Evolutionary conservation across 495 filamentous ascomycete genomes (phyloP).

Genomic region (Podospora anserina): DNA sequence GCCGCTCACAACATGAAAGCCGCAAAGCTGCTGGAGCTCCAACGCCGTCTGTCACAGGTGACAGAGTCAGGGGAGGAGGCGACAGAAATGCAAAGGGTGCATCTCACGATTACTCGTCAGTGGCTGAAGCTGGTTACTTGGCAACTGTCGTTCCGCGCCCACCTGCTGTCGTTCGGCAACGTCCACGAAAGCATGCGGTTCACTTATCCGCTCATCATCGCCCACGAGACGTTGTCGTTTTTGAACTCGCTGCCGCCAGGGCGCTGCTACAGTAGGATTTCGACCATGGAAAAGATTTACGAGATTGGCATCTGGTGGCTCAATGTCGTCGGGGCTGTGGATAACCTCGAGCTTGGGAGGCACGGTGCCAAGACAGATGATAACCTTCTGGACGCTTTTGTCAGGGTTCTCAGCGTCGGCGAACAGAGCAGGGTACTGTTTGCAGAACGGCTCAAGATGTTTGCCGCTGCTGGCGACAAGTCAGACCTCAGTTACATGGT

Average conservation of each 20-base stretch:
- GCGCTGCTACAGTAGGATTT: conserved; percentile 1
- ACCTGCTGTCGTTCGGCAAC: conserved; percentile 52
- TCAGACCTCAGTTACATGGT: background rate
- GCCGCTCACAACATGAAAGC: background rate
- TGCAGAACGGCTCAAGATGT: background rate
- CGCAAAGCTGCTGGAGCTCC: background rate
- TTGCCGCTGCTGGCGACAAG: background rate
- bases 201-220: background rate
- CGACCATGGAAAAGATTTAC: conserved; percentile 55
- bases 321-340: conserved; percentile 34
- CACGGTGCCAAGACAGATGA: background rate
- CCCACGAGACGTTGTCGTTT: background rate
- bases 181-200: conserved; percentile 21
- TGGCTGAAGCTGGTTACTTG: conserved; percentile 62
- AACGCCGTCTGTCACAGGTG: background rate
- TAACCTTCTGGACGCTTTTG: background rate
- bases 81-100: conserved; percentile 55
- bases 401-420: background rate
- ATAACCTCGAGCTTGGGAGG: conserved; percentile 26
- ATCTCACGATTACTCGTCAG: conserved; percentile 59
- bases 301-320: conserved; percentile 53
- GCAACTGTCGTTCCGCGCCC: conserved; percentile 56
- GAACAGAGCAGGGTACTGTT: background rate
- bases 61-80: conserved; percentile 33
- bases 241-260: conserved; percentile 35